Evolutionary conservation across 148 eudicot species (phyloP), one percentile per base, ranked within the genome.

Genomic region (Linanthus parryae): DNA sequence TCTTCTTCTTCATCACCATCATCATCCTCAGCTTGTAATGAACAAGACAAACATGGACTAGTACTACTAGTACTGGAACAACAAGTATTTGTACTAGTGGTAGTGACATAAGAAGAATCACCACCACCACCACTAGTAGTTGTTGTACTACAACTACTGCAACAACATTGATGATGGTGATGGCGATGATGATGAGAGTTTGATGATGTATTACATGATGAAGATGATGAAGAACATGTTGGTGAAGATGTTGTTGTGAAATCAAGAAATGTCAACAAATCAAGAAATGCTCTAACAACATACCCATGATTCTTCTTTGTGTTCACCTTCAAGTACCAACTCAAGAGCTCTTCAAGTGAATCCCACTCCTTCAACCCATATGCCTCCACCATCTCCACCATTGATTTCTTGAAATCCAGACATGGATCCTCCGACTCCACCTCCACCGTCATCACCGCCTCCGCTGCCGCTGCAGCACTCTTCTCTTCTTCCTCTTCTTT

Each of bases 341-440:
- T 60, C 43, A 90, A 60, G 13, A 90, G 78, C 49, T 80, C 82
- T 65, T 83, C 86, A 24, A 90, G 67, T 3, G 57, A 63, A 9
- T 74, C 73, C 85, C 78, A 80, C 38, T 73, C 77, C n/a, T 76
- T 77, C 44, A 89, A 24, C 23, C 75, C 92, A 61, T 84, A 76
- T 14, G 88, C 84, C 36, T 73, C 86, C 48, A 90, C 80, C 97
- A 90, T 90, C 30, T 90, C 92, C 52, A 75, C 77, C 97, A 90
- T 90, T 33, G 97, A 90, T 36, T 22, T 71, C 22, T 74, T 56
- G 59, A 90, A 90, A 49, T 85, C 95, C 26, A 34, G 33, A 40
- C 47, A 78, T 16, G 97, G 97, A 46, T 82, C 80, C 3, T 31
- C 44, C 1, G 97, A 83, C 0, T 85, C 95, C 82, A 85, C 63